Evolutionary conservation across 768 basidiomycete species (phyloP).

Genomic region (Boletellus sp.): DNA sequence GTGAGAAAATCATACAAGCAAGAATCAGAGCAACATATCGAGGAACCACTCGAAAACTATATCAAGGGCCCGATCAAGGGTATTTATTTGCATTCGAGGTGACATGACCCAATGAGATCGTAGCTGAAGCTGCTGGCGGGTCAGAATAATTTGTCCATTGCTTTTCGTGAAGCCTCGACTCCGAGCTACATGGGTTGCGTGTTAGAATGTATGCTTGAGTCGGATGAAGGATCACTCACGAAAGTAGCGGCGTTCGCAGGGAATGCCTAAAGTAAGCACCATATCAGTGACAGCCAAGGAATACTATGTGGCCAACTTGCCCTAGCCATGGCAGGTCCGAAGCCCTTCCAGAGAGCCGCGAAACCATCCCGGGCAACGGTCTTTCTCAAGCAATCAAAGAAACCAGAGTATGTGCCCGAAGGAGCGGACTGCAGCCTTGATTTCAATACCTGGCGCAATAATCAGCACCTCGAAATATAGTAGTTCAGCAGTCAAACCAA

Average conservation of each 20-base stretch:
- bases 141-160: conserved; percentile 68
- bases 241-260: conserved; percentile 96
- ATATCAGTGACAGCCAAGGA: not conserved
- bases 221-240: conserved; percentile 44
- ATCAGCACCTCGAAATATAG: conserved; percentile 4
- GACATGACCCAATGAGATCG: not conserved
- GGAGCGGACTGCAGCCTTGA: conserved; percentile 95
- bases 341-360: conserved; percentile 90
- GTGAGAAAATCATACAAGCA: conserved; percentile 7
- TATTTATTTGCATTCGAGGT: conserved; percentile 3
- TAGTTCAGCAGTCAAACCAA: conserved; percentile 36
- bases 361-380: conserved; percentile 88
- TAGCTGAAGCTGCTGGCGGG: not conserved
- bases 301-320: conserved; percentile 40
- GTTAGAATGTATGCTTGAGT: not conserved
- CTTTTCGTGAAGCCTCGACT: conserved; percentile 84
- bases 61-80: conserved; percentile 3
- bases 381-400: conserved; percentile 90
- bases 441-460: conserved; percentile 75
- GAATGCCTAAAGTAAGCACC: conserved; percentile 65
- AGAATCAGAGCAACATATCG: conserved; percentile 4
- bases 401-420: conserved; percentile 93
- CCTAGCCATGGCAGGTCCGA: conserved; percentile 94
- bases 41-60: conserved; percentile 4
- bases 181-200: conserved; percentile 56